Evolutionary conservation across 31 red algal species (phyloP).

Genomic region (Bonnemaisonia californica): DNA sequence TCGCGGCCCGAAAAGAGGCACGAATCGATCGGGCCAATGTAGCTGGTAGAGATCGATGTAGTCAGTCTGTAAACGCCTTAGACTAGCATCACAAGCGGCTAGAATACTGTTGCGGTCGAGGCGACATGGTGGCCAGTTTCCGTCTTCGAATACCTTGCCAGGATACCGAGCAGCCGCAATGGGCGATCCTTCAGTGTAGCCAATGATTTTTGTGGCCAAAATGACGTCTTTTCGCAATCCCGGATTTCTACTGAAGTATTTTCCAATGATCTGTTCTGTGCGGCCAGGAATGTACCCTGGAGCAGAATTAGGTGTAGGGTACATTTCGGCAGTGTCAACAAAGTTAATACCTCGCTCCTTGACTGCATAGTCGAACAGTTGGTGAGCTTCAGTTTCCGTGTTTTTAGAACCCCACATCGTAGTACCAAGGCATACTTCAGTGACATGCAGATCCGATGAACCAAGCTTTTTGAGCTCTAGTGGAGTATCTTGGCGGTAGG

Average conservation of each 20-base stretch:
- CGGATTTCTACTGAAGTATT: slow-evolving; percentile 47
- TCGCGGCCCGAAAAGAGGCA: slow-evolving; percentile 84
- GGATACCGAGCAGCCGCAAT: slow-evolving; percentile 21
- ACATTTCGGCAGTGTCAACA: slow-evolving; percentile 92
- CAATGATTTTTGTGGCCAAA: slow-evolving; percentile 81
- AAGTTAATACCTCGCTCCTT: slow-evolving; percentile 82
- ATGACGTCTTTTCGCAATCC: slow-evolving; percentile 48
- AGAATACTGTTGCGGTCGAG: slow-evolving; percentile 59
- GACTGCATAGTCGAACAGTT: slow-evolving; percentile 82
- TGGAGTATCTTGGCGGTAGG: background rate
- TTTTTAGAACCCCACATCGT: slow-evolving; percentile 94
- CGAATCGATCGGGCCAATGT: slow-evolving; percentile 94
- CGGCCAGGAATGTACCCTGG: slow-evolving; percentile 24
- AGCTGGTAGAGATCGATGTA: slow-evolving; percentile 95
- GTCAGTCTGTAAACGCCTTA: slow-evolving; percentile 74
- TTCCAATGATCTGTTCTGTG: slow-evolving; percentile 78
- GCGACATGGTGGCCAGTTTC: background rate
- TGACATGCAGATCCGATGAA: slow-evolving; percentile 62
- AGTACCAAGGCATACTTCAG: slow-evolving; percentile 83
- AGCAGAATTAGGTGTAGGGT: slow-evolving; percentile 35
- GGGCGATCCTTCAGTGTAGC: slow-evolving; percentile 3
- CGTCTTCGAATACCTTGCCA: background rate
- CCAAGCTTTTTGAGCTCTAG: slow-evolving; percentile 54
- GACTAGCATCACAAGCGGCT: slow-evolving; percentile 62
- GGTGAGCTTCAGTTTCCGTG: slow-evolving; percentile 66